These are phyloP conservation scores for Penicillium sp. DNA, from an alignment of 2,329 filamentous ascomycete genomes.

Conservation along the genomic window DNA sequence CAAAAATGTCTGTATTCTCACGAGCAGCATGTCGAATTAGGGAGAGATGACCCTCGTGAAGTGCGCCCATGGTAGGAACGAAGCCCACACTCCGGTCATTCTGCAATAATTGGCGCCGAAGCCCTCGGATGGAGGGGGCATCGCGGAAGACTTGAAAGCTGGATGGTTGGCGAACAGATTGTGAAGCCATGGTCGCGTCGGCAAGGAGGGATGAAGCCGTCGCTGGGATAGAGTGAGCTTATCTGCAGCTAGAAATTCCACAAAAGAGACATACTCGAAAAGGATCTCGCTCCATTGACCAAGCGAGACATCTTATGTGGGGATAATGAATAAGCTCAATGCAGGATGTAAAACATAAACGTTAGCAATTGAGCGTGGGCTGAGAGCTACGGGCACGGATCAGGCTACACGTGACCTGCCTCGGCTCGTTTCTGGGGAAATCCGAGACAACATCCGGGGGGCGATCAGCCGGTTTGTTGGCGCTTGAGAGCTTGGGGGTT, in stretches of 20 bases:
- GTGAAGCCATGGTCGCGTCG: conserved; percentile 19
- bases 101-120: conserved; percentile 64
- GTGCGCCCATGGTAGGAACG: conserved; percentile 94
- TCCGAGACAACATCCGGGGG: conserved; percentile 17
- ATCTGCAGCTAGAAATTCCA: neutral
- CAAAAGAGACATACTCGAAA: conserved; percentile 26
- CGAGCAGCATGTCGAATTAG: conserved; percentile 78
- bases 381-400: conserved; percentile 1
- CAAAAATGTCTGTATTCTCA: conserved; percentile 82
- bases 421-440: conserved; percentile 30
- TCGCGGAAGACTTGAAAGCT: conserved; percentile 65
- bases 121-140: conserved; percentile 66
- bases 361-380: conserved; percentile 1
- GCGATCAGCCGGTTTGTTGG: conserved; percentile 24
- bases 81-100: conserved; percentile 74
- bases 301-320: conserved; percentile 30
- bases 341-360: neutral
- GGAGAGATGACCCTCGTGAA: conserved; percentile 87
- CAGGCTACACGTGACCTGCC: conserved; percentile 22
- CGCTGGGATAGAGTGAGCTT: conserved; percentile 17
- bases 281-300: conserved; percentile 23
- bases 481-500: conserved; percentile 15
- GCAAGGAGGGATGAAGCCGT: conserved; percentile 26
- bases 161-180: conserved; percentile 21
- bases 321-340: neutral